Evolutionary conservation across 78 protist species (phyloP).

Genomic region (Dictyostelium citrinum): DNA sequence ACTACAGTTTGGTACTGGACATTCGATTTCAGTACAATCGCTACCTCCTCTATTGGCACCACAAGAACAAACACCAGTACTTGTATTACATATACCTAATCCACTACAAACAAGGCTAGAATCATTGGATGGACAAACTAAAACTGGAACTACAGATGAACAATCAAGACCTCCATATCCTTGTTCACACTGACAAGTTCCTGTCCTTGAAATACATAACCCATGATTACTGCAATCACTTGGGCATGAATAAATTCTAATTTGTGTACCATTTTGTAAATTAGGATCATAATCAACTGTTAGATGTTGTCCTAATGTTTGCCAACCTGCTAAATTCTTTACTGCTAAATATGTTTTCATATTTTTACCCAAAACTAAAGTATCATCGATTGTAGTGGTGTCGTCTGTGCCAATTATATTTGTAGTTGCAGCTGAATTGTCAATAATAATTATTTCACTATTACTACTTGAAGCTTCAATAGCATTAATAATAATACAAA

Average conservation of each 20-base stretch:
- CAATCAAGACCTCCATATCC: background rate
- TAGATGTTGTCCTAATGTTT: background rate
- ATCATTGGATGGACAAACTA: background rate
- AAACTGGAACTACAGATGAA: background rate
- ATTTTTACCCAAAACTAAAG: background rate
- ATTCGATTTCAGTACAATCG: background rate
- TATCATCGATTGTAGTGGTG: background rate
- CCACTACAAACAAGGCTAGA: background rate
- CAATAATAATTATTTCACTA: background rate
- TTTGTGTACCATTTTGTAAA: background rate
- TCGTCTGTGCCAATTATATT: background rate
- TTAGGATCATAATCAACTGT: background rate
- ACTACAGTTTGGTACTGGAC: background rate
- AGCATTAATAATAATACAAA: background rate
- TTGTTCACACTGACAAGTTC: background rate
- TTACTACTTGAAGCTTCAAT: background rate
- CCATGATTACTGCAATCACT: background rate
- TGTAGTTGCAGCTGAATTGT: background rate
- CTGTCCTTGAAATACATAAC: background rate
- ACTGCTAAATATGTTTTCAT: background rate
- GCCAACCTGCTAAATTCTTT: background rate
- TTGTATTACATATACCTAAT: background rate
- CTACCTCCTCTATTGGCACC: background rate
- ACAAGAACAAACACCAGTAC: background rate
- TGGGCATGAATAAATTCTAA: background rate